Base-by-base conservation (phyloP, 139 green algal species). In the Parachlorella kessleri region DNA sequence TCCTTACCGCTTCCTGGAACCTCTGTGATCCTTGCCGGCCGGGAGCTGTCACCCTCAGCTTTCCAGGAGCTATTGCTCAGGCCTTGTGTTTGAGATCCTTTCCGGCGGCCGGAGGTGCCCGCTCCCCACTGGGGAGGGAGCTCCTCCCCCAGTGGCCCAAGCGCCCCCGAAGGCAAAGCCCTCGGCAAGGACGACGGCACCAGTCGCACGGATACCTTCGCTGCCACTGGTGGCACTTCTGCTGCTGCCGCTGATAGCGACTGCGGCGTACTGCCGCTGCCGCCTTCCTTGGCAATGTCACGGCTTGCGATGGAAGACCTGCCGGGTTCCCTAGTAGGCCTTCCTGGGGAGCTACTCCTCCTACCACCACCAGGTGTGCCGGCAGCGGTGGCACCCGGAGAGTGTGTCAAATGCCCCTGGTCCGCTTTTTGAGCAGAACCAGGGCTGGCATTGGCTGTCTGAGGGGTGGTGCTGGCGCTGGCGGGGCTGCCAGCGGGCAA, bases 181-280 rank as follows among this genome's bases (percentile, higher is more conserved):
- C 33, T 3, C 41, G 75, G 75, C 75, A 80, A 66, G 6, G 65
- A 39, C 1, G 75, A 80, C 7, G 75, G 75, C 75, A 80, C 42
- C 32, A 80, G 64, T 0, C 65, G 75, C 8, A 64, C 59, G 32
- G 75, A 64, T 5, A 72, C 55, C 7, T 38, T 38, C 8, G 55
- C 53, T n/a, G 71, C 39, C 10, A 59, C 73, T 30, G 59, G 73
- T 23, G 26, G 55, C 73, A 78, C 21, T 10, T 59, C 55, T 2
- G 59, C 73, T 38, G 71, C 38, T 14, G 73, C 55, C 55, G 55
- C 71, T 55, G 73, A 14, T 1, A 59, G 38, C 36, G 41, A 38
- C n/a, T 53, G 66, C 38, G 38, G 26, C 40, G 41, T 28, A 28
- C 37, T n/a, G 23, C 36, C 9, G 23, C 36, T 42, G 23, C 55